Percentiles rank a stretch among this genome's conserved stretches.
These are phyloP conservation scores for Cylindrotheca fusiformis DNA, from an alignment of 108 stramenopile species.

Conservation along the genomic window DNA sequence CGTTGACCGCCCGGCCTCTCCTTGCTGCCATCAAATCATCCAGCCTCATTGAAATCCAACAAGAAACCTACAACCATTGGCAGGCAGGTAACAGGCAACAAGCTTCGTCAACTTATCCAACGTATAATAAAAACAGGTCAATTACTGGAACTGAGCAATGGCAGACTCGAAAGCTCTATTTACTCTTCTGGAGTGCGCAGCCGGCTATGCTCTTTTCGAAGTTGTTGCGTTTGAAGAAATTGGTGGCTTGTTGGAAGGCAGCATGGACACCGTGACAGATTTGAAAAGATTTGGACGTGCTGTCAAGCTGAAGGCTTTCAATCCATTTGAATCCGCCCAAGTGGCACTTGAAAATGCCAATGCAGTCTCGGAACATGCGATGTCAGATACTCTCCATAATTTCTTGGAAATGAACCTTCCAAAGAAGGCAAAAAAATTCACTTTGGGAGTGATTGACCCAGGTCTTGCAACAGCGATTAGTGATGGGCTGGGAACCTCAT, in stretches of 20 bases:
- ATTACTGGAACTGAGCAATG: no score
- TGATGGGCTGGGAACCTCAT: conserved; percentile 84
- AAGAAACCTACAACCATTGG: no score
- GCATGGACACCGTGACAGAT: conserved; percentile 81
- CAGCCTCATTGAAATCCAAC: no score
- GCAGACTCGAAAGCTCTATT: conserved; percentile 75
- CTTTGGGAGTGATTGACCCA: conserved; percentile 86
- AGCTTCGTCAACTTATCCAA: no score
- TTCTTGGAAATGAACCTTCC: conserved; percentile 97
- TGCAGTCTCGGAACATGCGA: conserved; percentile 82
- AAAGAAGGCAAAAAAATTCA: conserved; percentile 81
- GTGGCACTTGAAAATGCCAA: conserved; percentile 94
- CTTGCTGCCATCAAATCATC: no score
- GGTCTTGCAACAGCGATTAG: conserved; percentile 89
- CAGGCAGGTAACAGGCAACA: no score
- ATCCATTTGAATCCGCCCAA: conserved; percentile 94
- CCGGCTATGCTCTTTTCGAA: conserved; percentile 98
- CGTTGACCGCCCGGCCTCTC: no score
- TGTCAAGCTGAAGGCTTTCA: conserved; percentile 96
- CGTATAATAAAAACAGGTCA: no score
- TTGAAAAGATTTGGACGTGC: conserved; percentile 89
- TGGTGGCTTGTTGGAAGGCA: conserved; percentile 67
- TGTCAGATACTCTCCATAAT: conserved; percentile 72
- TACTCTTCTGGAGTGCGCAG: conserved; percentile 92
- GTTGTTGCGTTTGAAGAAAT: conserved; percentile 97